Percentiles rank a stretch among this genome's conserved stretches.
Conservation (phyloP, 2,329 filamentous ascomycete genomes). For the Colletotrichum sp. region DNA sequence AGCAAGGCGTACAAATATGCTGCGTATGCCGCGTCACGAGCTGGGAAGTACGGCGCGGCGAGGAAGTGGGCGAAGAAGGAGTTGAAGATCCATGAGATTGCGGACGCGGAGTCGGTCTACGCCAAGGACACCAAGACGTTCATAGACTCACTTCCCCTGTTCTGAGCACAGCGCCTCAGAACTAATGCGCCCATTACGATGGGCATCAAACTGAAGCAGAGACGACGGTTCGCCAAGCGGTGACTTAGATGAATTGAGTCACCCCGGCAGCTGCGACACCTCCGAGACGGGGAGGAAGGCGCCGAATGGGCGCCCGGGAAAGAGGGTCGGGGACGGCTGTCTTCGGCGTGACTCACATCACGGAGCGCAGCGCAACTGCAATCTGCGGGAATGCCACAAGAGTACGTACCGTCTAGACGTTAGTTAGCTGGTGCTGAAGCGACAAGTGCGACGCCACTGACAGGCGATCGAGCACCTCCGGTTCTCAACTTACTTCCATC, state of each 20-base stretch:
- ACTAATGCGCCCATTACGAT: background rate
- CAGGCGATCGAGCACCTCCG: background rate
- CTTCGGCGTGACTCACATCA: conserved; percentile 17
- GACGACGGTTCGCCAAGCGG: background rate
- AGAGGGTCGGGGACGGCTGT: background rate
- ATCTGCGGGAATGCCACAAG: background rate
- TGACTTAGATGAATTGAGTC: background rate
- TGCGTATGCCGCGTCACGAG: conserved; percentile 23
- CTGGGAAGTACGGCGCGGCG: conserved; percentile 18
- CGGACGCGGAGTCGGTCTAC: conserved; percentile 12
- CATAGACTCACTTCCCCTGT: conserved; percentile 8
- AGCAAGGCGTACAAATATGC: conserved; percentile 26
- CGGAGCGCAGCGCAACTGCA: background rate
- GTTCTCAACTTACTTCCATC: background rate
- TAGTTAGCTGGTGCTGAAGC: background rate
- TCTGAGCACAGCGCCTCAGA: background rate
- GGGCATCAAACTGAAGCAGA: background rate
- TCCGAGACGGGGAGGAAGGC: background rate
- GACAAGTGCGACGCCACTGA: background rate
- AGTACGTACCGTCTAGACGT: background rate
- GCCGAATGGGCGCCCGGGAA: background rate
- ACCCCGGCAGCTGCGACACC: background rate
- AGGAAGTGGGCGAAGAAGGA: conserved; percentile 26
- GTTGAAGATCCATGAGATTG: conserved; percentile 22
- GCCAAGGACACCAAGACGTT: conserved; percentile 4